Evolutionary conservation across 345 rosid species (phyloP), one percentile per base, ranked within the genome.

Genomic region (Nasturtium officinale): DNA sequence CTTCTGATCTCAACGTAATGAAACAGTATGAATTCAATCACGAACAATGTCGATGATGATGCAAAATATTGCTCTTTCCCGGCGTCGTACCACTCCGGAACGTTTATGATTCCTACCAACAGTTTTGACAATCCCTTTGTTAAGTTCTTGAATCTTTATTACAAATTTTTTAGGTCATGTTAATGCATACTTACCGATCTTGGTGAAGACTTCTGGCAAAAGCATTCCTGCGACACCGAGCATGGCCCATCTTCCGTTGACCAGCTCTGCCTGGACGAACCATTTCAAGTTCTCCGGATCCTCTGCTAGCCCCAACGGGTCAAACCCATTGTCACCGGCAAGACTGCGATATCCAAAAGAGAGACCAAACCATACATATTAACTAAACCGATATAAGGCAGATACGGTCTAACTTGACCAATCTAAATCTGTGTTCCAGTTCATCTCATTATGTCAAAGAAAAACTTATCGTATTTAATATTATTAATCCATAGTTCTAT

Each of bases 1-100:
- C 98, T 76, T 84, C 98, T 85, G 67, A 94, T 91, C 82, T 94
- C 98, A 75, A 94, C 97, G 63, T 94, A 94, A 73, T 94, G 98
- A 82, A 94, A 94, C 81, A 94, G 65, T 6, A 94, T 94, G 87
- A 94, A 94, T 79, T 94, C 98, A 37, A 94, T 91, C 56, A 94
- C 98, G 38, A 94, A 94, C 45, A 94, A 83, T 21, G 98, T 94
- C 0, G 96, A 91, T 0, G 98, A 94, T 0, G 96, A 89, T 5
- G 98, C 98, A 40, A 94, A 94, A 62, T 94, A 94, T 71, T 94
- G 90, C 35, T 57, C 82, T 82, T 94, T 94, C n/a, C 98, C 98
- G 0, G 97, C 98, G 16, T 94, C 91, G 5, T 81, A 94, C 98
- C 98, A 94, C 38, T 84, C 42, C 2, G 97, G 98, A 56, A 15